Evolutionary conservation across 371 early-diverging fungal genomes (phyloP).

Genomic region (Mortierella sp.): DNA sequence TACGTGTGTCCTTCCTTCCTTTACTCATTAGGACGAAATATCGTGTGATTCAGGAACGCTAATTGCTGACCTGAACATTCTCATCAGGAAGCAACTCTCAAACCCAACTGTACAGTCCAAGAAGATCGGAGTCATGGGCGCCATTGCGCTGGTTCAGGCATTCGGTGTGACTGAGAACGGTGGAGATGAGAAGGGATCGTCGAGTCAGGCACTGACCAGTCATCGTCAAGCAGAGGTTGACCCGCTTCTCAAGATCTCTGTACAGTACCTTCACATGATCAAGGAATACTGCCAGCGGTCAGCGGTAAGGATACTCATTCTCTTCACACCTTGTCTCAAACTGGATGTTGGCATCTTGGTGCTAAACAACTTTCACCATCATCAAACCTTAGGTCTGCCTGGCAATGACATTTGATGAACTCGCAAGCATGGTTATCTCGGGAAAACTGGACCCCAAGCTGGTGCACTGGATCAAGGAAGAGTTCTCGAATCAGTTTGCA

Average conservation of each 20-base stretch:
- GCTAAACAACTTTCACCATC: background rate
- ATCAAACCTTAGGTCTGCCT: constrained; percentile 68
- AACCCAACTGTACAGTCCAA: constrained; percentile 79
- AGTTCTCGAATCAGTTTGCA: constrained; percentile 74
- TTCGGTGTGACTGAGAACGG: constrained; percentile 64
- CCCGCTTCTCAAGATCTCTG: constrained; percentile 62
- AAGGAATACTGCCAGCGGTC: constrained; percentile 62
- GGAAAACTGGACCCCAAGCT: constrained; percentile 68
- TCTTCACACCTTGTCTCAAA: background rate
- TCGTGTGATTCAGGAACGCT: constrained; percentile 52
- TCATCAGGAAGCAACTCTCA: constrained; percentile 86
- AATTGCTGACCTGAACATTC: constrained; percentile 79
- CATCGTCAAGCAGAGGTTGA: constrained; percentile 56
- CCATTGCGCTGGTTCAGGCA: constrained; percentile 78
- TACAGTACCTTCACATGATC: constrained; percentile 62
- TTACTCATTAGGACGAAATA: constrained; percentile 39
- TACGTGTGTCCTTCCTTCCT: background rate
- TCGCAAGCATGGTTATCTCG: constrained; percentile 72
- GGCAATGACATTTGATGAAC: constrained; percentile 80
- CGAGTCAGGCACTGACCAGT: constrained; percentile 34
- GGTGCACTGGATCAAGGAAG: constrained; percentile 79
- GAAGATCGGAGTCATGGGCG: constrained; percentile 82
- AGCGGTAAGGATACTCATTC: constrained; percentile 58
- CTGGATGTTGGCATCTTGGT: background rate
- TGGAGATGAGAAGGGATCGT: constrained; percentile 29